Evolutionary conservation across 202 grass and related monocot genomes (phyloP), one percentile per base, ranked within the genome.

Genomic region (Dendrocalamus latiflorus): DNA sequence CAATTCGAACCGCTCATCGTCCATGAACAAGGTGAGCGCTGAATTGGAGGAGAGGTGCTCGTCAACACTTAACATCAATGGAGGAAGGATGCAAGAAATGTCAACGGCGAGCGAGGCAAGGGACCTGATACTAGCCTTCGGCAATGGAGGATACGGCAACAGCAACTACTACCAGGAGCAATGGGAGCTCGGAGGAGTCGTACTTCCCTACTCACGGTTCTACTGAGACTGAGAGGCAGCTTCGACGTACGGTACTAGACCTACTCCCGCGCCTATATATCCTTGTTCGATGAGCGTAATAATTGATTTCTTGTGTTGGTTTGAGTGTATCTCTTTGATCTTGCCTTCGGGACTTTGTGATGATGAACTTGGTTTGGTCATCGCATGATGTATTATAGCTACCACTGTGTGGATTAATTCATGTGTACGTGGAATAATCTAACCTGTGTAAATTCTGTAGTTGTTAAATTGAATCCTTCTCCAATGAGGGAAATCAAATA

Each of bases 161-260:
- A 37, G 63, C 72, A 77, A 70, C 55, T 82, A 36, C 66, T 80
- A 75, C 69, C 89, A 86, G 75, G 91, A 93, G 58, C 91, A 94
- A 70, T 97, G 89, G 94, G 91, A 94, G 50, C 81, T 92, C 25
- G 91, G 90, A 24, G 89, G 82, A 85, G 75, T 79, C 34, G 87
- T 91, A 54, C 86, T 90, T 71, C 34, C 76, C 48, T 89, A 86
- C 70, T 55, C 85, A 60, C 82, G 82, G 21, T 85, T 72, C 89
- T 88, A 90, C 78, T 90, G 86, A n/a, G n/a, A n/a, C n/a, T n/a
- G n/a, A 88, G 87, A 79, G 24, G 63, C 72, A 75, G 48, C 68
- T 30, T 59, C 73, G 9, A 73, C 73, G 9, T 86, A 82, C 79
- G 79, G 74, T 83, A 79, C 63, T 58, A 70, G 72, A 78, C 86